Evolutionary conservation across 2,329 filamentous ascomycete genomes (phyloP).

Genomic region (Grosmannia huntii): DNA sequence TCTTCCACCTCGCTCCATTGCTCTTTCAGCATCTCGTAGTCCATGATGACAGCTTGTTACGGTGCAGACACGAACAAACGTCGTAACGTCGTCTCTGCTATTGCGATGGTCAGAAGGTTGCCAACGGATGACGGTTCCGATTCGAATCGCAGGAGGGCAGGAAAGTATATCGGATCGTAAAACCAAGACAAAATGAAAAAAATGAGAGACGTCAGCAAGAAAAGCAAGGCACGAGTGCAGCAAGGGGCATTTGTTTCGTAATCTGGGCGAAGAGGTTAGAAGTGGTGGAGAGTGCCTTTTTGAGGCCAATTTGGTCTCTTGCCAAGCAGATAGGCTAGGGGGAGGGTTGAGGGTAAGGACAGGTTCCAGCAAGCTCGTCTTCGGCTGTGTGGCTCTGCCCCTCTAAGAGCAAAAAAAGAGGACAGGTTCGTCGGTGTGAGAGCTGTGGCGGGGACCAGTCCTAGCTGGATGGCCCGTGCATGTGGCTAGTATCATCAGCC

Average conservation of each 20-base stretch:
- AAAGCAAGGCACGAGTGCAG: neutral
- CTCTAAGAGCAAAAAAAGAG: conserved; percentile 6
- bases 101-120: neutral
- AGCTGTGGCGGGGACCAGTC: neutral
- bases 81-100: neutral
- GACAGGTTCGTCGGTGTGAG: conserved; percentile 5
- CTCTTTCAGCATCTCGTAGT: conserved; percentile 87
- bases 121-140: neutral
- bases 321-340: neutral
- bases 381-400: conserved; percentile 7
- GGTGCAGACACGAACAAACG: neutral
- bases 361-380: conserved; percentile 5
- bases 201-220: neutral
- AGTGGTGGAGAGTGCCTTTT: conserved; percentile 5
- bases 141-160: neutral
- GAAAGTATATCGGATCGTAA: neutral
- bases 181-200: neutral
- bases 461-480: neutral
- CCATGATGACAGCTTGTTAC: conserved; percentile 41
- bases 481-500: conserved; percentile 1
- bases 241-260: neutral
- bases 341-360: conserved; percentile 3
- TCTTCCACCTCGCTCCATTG: conserved; percentile 96
- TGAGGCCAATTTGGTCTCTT: conserved; percentile 10
- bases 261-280: neutral